These are phyloP conservation scores for Scheffersomyces segobiensis DNA, from an alignment of 1,139 yeast species.

Conservation along the genomic window DNA sequence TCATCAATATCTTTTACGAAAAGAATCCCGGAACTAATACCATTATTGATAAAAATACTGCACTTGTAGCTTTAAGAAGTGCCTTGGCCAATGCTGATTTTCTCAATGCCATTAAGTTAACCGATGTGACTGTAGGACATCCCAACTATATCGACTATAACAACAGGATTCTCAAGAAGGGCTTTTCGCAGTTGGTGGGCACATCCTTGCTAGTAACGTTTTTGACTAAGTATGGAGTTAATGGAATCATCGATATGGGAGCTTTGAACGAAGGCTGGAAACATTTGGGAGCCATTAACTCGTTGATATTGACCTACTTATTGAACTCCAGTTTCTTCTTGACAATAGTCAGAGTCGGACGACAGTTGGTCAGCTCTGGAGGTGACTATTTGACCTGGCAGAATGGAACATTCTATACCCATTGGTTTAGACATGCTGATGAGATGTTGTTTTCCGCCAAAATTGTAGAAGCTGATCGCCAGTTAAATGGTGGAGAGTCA, in stretches of 20 bases:
- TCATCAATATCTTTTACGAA: conserved; percentile 37
- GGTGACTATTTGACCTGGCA: conserved; percentile 65
- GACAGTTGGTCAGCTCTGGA: conserved; percentile 45
- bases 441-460: conserved; percentile 68
- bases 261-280: conserved; percentile 37
- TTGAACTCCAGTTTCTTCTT: conserved; percentile 62
- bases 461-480: conserved; percentile 65
- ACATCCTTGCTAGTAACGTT: conserved; percentile 37
- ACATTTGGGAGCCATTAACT: conserved; percentile 52
- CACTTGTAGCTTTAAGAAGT: conserved; percentile 63
- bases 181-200: conserved; percentile 29
- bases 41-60: conserved; percentile 42
- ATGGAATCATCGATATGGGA: conserved; percentile 35
- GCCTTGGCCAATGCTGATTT: conserved; percentile 62
- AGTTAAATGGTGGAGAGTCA: conserved; percentile 43
- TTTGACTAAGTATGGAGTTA: conserved; percentile 41
- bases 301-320: conserved; percentile 64
- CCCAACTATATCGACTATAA: conserved; percentile 44
- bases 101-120: conserved; percentile 53
- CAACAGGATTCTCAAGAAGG: conserved; percentile 27
- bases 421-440: conserved; percentile 68
- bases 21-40: conserved; percentile 27
- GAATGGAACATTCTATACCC: conserved; percentile 63
- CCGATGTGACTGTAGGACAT: conserved; percentile 65
- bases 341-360: conserved; percentile 58